Conservation (phyloP, 352 stramenopile species). For the Phytophthora melonis region DNA sequence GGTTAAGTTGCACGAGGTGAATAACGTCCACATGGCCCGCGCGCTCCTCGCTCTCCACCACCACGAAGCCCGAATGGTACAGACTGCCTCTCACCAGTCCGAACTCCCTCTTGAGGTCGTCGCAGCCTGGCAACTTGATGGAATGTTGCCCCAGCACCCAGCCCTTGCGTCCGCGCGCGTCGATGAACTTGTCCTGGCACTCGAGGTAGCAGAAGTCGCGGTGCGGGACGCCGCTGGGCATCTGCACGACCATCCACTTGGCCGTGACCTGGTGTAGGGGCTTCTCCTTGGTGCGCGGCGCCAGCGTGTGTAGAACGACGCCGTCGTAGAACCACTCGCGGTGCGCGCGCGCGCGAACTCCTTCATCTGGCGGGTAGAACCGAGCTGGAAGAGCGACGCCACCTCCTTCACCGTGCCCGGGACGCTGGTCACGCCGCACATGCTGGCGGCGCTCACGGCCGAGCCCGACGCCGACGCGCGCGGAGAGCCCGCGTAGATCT, state of each 20-base stretch:
- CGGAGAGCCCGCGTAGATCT: constrained; percentile 75
- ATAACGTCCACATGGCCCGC: constrained; percentile 84
- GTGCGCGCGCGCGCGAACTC: constrained; percentile 60
- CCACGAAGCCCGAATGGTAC: constrained; percentile 88
- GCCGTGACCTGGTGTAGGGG: constrained; percentile 87
- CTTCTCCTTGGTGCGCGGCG: constrained; percentile 69
- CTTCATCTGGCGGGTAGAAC: constrained; percentile 74
- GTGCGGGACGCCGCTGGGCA: constrained; percentile 66
- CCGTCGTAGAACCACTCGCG: constrained; percentile 77
- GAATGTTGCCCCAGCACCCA: constrained; percentile 89
- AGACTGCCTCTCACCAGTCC: constrained; percentile 79
- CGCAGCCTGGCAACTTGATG: constrained; percentile 82
- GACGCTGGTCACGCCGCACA: constrained; percentile 86
- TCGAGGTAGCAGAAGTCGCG: constrained; percentile 85
- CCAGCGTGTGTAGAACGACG: constrained; percentile 77
- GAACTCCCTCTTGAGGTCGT: constrained; percentile 81
- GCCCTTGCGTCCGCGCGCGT: constrained; percentile 78
- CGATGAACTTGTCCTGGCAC: constrained; percentile 90
- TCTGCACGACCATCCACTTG: constrained; percentile 81
- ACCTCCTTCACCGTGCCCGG: constrained; percentile 77
- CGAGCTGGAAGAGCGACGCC: constrained; percentile 74
- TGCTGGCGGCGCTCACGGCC: constrained; percentile 50
- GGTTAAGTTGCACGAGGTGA: constrained; percentile 83
- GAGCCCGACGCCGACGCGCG: constrained; percentile 33
- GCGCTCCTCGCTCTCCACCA: constrained; percentile 82